Conservation (phyloP, 1,139 yeast genomes). For the Arxiozyma slooffiae region DNA sequence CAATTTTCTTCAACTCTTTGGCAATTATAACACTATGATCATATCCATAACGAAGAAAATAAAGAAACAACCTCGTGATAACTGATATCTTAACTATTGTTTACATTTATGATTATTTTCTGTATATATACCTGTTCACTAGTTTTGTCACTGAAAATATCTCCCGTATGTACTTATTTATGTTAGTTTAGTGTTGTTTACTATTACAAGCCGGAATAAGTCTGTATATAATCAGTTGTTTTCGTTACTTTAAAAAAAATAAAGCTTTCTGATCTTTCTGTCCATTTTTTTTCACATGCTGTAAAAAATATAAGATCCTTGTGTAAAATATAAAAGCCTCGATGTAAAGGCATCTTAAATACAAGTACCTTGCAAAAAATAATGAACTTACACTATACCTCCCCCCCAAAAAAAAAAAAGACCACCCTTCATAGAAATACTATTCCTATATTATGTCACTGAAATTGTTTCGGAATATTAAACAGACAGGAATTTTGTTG, state of each 20-base stretch:
- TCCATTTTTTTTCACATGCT: not conserved
- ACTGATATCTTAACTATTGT: not conserved
- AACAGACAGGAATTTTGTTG: constrained; percentile 5
- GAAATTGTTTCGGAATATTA: constrained; percentile 1
- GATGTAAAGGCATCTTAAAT: not conserved
- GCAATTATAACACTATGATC: constrained; percentile 19
- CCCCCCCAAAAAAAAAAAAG: not conserved
- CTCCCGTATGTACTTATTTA: too few species aligned
- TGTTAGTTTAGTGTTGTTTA: too few species aligned
- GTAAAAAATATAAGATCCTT: not conserved
- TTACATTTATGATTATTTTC: not conserved
- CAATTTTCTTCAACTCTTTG: constrained; percentile 13
- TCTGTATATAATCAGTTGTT: not conserved
- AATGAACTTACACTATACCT: not conserved
- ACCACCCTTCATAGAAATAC: not conserved
- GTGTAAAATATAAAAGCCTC: not conserved
- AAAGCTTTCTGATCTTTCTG: not conserved
- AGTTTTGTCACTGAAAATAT: too few species aligned
- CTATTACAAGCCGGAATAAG: not conserved
- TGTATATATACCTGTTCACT: constrained; percentile 2
- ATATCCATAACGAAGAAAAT: constrained; percentile 4
- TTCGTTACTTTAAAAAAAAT: not conserved
- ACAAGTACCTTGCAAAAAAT: not conserved
- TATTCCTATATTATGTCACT: not conserved
- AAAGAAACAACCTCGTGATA: not conserved